These are phyloP conservation scores for Circinella umbellata DNA, from an alignment of 371 early-diverging fungal genomes.

Conservation along the genomic window DNA sequence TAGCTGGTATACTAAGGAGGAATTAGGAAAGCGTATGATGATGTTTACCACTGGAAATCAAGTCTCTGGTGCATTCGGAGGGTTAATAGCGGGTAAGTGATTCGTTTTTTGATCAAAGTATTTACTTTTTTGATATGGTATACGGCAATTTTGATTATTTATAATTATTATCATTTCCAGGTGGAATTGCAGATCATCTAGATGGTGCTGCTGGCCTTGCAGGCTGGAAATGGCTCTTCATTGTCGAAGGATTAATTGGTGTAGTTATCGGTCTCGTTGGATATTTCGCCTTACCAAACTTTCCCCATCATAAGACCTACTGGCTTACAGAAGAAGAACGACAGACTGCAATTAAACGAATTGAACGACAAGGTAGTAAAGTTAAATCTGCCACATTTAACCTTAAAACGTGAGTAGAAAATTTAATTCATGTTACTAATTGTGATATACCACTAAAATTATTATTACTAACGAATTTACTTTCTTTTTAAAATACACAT, in stretches of 20 bases:
- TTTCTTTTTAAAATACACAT: background rate
- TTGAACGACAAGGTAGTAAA: slow-evolving; percentile 47
- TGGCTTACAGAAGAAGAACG: slow-evolving; percentile 59
- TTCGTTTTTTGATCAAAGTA: too few species aligned
- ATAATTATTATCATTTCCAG: too few species aligned
- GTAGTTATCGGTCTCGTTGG: slow-evolving; percentile 44
- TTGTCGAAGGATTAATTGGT: slow-evolving; percentile 59
- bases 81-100: slow-evolving; percentile 1
- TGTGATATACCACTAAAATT: background rate
- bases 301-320: slow-evolving; percentile 47
- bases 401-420: background rate
- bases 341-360: slow-evolving; percentile 50
- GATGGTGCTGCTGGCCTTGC: slow-evolving; percentile 49
- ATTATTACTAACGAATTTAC: background rate
- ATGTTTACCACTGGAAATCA: slow-evolving; percentile 24
- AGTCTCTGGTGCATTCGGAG: slow-evolving; percentile 27
- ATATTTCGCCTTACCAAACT: slow-evolving; percentile 59
- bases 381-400: slow-evolving; percentile 1
- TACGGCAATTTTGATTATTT: slow-evolving; percentile 43
- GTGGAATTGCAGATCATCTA: slow-evolving; percentile 8
- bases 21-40: slow-evolving; percentile 73
- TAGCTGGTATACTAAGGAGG: slow-evolving; percentile 76
- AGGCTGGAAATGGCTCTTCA: slow-evolving; percentile 64
- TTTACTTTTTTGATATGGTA: slow-evolving; percentile 22
- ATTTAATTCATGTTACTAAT: background rate